Conservation (phyloP, 352 stramenopile genomes). For the Globisporangium paddicum region DNA sequence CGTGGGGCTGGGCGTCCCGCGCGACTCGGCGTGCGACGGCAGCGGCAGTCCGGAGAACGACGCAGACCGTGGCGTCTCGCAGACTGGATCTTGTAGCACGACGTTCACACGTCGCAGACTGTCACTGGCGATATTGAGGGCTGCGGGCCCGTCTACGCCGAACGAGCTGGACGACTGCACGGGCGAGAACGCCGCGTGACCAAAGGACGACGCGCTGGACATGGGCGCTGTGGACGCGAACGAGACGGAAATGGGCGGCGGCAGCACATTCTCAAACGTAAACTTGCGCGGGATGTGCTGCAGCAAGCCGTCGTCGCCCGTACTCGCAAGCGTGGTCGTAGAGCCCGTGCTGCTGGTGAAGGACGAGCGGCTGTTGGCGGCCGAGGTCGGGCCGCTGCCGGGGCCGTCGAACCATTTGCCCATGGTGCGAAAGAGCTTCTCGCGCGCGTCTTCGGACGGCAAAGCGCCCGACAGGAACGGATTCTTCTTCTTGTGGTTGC, state of each 20-base stretch:
- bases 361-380: constrained; percentile 6
- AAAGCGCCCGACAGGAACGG: background rate
- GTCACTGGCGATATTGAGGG: background rate
- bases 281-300: constrained; percentile 10
- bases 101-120: background rate
- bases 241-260: constrained; percentile 6
- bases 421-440: constrained; percentile 47
- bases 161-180: background rate
- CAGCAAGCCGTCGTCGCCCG: constrained; percentile 1
- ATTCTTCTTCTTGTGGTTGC: background rate
- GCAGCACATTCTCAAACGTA: background rate
- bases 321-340: background rate
- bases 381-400: constrained; percentile 3
- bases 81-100: constrained; percentile 1
- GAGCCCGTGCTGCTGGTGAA: constrained; percentile 13
- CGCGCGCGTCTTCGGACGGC: constrained; percentile 19
- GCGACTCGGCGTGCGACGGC: background rate
- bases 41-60: constrained; percentile 4
- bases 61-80: background rate
- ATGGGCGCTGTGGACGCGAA: constrained; percentile 1
- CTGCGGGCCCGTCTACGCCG: background rate
- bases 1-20: constrained; percentile 5
- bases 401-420: constrained; percentile 42
- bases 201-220: constrained; percentile 1
- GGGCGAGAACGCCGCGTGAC: background rate